Percentiles rank a stretch among this genome's conserved stretches.
Evolutionary conservation across 192 early-diverging fungal genomes (phyloP).

Genomic region (Phycomyces nitens): DNA sequence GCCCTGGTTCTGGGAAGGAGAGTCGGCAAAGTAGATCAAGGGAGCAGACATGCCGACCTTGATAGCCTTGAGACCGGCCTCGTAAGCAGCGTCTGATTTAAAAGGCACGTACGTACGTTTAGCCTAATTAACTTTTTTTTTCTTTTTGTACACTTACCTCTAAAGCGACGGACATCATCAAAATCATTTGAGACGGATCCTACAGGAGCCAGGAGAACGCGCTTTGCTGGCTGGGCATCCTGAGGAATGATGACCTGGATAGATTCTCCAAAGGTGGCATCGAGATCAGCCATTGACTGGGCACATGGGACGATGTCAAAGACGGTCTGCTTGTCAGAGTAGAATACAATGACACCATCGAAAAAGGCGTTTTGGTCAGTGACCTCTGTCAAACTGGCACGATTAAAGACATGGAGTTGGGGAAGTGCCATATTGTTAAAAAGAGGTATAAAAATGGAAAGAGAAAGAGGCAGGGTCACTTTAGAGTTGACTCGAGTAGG

Average conservation of each 20-base stretch:
- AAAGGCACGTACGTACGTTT: too few relatives aligned
- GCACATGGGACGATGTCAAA: slow-evolving; percentile 16
- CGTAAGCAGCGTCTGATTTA: slow-evolving; percentile 65
- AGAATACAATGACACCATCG: slow-evolving; percentile 34
- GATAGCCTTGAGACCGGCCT: slow-evolving; percentile 61
- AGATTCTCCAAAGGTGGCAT: slow-evolving; percentile 41
- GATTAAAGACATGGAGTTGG: neutral
- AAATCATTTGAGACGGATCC: slow-evolving; percentile 69
- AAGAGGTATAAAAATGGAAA: neutral
- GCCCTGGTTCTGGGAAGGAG: slow-evolving; percentile 27
- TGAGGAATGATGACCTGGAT: slow-evolving; percentile 32
- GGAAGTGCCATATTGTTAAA: neutral
- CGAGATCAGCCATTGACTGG: slow-evolving; percentile 20
- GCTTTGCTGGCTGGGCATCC: slow-evolving; percentile 50
- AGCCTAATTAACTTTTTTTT: too few relatives aligned
- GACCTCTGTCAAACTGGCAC: neutral
- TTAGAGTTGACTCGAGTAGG: too few relatives aligned
- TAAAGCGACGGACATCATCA: slow-evolving; percentile 78
- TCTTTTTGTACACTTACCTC: too few relatives aligned
- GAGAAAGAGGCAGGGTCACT: too few relatives aligned
- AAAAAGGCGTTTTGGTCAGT: slow-evolving; percentile 12
- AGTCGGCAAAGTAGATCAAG: slow-evolving; percentile 58
- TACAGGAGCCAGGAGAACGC: slow-evolving; percentile 73
- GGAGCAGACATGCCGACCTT: slow-evolving; percentile 60
- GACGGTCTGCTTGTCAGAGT: slow-evolving; percentile 22